Evolutionary conservation across 495 filamentous ascomycete species (phyloP), one percentile per base, ranked within the genome.

Genomic region (Podospora comata): DNA sequence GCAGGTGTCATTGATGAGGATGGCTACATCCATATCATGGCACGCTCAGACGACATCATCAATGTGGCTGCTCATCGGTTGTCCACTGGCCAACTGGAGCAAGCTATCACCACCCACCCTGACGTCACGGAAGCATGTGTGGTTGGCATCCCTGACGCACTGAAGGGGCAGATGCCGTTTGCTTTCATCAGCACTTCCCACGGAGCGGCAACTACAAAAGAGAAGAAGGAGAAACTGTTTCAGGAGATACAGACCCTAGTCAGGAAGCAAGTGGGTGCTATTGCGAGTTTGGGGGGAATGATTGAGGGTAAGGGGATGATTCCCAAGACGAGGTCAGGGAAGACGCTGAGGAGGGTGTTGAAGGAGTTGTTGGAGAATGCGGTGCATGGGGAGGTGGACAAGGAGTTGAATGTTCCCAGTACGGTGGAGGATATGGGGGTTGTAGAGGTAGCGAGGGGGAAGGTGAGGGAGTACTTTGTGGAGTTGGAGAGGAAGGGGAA

Each of bases 11-110:
- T 97, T 66, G 94, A 97, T 77, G 73, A 84, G 15, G 88, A 93
- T 15, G 91, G 91, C 2, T 96, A 96, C 75, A 85, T 97, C 60
- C 90, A 92, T 74, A 87, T 97, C 73, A 93, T 97, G 91, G 87
- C 90, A 2, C 84, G 93, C 65, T 19, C 60, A 70, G 94, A 97
- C 82, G 94, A 97, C 77, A 90, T 97, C 67, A 96, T 97, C 75
- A 97, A 97, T 73, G 94, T 97, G 1, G 93, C 94, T 30, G 94
- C 94, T 2, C 94, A 97, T 79, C 87, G 94, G 4, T 93, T 97
- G 69, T 92, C 89, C 72, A 97, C 93, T 2, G 93, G 91, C 34
- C 82, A 89, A 26, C 94, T 97, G 75, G 94, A 97, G 80, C 92
- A 97, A 80, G 93, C 90, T 44, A 91, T 97, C 70, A 87, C 92